phyloP scores from a whole-genome alignment of 148 eudicot species.

The Arctostaphylos glauca region DNA sequence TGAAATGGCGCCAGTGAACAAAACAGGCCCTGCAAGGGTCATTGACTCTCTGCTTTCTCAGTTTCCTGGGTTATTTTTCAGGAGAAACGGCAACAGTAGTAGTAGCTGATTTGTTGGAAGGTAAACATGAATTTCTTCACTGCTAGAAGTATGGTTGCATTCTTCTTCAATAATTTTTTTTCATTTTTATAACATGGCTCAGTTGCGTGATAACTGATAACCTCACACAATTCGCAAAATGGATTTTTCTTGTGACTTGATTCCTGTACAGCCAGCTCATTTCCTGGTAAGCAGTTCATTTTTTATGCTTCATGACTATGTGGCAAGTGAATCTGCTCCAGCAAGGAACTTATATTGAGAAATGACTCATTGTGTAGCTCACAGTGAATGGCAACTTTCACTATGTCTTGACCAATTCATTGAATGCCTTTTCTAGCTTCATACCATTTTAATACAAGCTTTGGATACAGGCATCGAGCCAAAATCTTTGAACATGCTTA shows the following conservation, averaged over 20 bases:
- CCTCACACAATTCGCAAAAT: not conserved
- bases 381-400: not conserved
- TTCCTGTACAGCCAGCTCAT: constrained; percentile 1
- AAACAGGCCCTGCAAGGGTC: constrained; percentile 23
- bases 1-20: constrained; percentile 26
- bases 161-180: constrained; percentile 13
- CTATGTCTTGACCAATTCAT: not conserved
- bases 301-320: not conserved
- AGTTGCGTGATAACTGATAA: not conserved
- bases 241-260: not conserved
- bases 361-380: not conserved
- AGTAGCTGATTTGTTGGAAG: constrained; percentile 18
- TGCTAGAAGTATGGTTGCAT: not conserved
- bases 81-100: constrained; percentile 29
- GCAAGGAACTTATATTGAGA: not conserved
- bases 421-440: not conserved
- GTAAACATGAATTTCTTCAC: not conserved
- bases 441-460: not conserved
- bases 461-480: not conserved
- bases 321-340: not conserved
- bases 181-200: constrained; percentile 1
- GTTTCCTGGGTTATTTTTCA: constrained; percentile 38
- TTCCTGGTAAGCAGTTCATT: not conserved
- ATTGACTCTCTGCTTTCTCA: constrained; percentile 41
- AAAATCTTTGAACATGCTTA: not conserved